phyloP scores from a whole-genome alignment of 1,139 yeast species.

The Yamadazyma songkhlaensis region DNA sequence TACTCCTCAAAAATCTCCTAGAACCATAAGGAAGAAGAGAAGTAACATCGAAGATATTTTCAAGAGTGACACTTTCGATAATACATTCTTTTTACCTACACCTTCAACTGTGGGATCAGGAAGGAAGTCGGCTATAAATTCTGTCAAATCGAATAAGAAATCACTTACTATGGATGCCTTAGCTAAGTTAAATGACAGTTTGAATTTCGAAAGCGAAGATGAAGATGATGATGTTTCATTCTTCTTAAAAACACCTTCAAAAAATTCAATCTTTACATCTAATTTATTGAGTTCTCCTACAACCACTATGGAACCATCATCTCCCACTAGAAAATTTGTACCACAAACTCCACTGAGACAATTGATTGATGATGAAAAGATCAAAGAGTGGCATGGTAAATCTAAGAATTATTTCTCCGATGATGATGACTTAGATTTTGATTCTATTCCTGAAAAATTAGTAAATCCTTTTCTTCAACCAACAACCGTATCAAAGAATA shows the following conservation, averaged over 20 bases:
- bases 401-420: constrained; percentile 27
- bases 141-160: constrained; percentile 2
- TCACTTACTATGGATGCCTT: constrained; percentile 19
- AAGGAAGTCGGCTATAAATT: constrained; percentile 14
- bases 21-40: constrained; percentile 13
- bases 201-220: constrained; percentile 17
- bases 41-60: constrained; percentile 17
- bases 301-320: constrained; percentile 3
- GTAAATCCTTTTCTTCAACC: constrained; percentile 20
- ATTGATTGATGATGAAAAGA: constrained; percentile 31
- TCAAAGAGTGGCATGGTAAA: constrained; percentile 39
- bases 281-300: constrained; percentile 13
- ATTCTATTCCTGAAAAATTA: constrained; percentile 7
- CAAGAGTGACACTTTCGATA: constrained; percentile 7
- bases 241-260: constrained; percentile 9
- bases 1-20: constrained; percentile 35
- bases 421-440: constrained; percentile 19
- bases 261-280: constrained; percentile 6
- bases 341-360: constrained; percentile 35
- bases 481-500: neutral
- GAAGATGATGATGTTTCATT: constrained; percentile 20
- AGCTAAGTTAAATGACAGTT: constrained; percentile 18
- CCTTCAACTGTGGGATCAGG: constrained; percentile 44
- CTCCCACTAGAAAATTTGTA: constrained; percentile 1
- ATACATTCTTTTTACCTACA: constrained; percentile 29